Evolutionary conservation across 1,284 basidiomycete genomes (phyloP).

Genomic region (Pseudozyma tsukubaensis): DNA sequence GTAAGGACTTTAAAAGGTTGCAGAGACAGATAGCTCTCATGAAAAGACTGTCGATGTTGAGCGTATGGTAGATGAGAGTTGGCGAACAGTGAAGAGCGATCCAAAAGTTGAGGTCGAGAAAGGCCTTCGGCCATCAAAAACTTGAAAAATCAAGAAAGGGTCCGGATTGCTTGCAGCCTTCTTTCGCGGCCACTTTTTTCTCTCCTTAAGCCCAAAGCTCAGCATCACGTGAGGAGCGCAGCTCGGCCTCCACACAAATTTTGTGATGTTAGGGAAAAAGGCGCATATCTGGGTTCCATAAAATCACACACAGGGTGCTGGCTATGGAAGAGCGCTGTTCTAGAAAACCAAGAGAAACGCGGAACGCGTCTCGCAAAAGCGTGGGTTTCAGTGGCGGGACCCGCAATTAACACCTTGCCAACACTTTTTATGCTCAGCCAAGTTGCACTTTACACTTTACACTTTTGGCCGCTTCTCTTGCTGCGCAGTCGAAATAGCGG

Average conservation of each 20-base stretch:
- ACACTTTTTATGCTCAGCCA: too few species aligned
- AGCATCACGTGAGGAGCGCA: slow-evolving; percentile 39
- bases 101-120: background rate
- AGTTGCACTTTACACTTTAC: background rate
- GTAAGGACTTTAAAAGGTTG: too few species aligned
- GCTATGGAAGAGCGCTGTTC: background rate
- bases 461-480: slow-evolving; percentile 12
- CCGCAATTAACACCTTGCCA: slow-evolving; percentile 35
- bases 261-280: slow-evolving; percentile 3
- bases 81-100: background rate
- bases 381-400: slow-evolving; percentile 18
- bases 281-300: background rate
- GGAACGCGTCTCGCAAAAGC: slow-evolving; percentile 31
- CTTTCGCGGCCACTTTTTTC: slow-evolving; percentile 6
- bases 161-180: slow-evolving; percentile 15
- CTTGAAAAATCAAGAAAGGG: slow-evolving; percentile 23
- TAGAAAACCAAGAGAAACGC: slow-evolving; percentile 8
- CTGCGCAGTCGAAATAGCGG: background rate
- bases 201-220: background rate
- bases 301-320: background rate
- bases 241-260: slow-evolving; percentile 35
- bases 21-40: too few species aligned
- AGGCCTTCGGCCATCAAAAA: background rate
- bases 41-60: background rate
- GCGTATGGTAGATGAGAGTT: background rate